These are phyloP conservation scores for Magnolia officinalis DNA, from an alignment of 164 flowering plant genomes.

Conservation along the genomic window DNA sequence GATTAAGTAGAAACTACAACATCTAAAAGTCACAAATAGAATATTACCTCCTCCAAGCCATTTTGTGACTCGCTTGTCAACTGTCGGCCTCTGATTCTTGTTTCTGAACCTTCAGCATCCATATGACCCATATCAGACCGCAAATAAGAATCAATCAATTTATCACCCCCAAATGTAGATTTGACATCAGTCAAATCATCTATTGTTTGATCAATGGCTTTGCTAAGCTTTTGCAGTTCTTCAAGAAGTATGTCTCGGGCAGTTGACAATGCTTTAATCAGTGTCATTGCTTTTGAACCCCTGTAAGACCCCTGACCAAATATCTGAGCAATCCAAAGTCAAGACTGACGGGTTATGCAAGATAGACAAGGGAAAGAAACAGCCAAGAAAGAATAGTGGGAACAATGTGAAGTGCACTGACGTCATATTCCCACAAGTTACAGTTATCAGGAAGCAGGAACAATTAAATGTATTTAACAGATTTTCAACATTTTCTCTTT, in stretches of 20 bases:
- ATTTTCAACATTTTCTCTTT: not conserved
- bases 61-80: conserved; percentile 28
- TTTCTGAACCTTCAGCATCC: conserved; percentile 29
- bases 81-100: conserved; percentile 13
- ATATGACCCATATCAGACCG: conserved; percentile 16
- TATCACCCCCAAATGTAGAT: conserved; percentile 34
- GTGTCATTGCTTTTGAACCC: conserved; percentile 34
- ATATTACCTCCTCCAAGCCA: conserved; percentile 54
- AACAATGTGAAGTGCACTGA: not conserved
- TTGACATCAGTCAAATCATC: conserved; percentile 47
- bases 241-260: conserved; percentile 64
- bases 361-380: not conserved
- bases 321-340: conserved; percentile 26
- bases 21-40: not conserved
- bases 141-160: conserved; percentile 25
- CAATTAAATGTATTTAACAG: not conserved
- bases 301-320: conserved; percentile 24
- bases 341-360: not conserved
- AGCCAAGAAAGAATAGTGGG: not conserved
- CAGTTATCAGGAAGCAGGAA: not conserved
- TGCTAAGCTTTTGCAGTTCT: conserved; percentile 65
- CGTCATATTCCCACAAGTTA: not conserved
- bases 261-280: conserved; percentile 54
- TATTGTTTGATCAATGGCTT: conserved; percentile 52
- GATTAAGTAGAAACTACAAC: not conserved